Conservation (phyloP, 495 filamentous ascomycete species). For the Aspergillus diversus region DNA sequence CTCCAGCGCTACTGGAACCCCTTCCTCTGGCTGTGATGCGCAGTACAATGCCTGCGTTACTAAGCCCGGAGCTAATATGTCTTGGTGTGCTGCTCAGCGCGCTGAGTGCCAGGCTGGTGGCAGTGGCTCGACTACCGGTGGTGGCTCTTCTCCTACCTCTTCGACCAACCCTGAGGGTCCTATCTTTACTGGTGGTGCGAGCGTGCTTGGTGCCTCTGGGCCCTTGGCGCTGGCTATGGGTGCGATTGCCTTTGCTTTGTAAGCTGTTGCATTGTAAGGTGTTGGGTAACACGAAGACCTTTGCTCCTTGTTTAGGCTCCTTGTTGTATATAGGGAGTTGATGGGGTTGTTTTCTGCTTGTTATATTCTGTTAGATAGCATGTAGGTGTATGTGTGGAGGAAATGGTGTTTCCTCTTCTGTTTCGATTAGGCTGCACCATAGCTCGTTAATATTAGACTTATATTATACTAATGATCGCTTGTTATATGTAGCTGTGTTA, state of each 20-base stretch:
- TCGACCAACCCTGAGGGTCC: not conserved
- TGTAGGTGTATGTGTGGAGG: no score
- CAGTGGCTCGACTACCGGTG: not conserved
- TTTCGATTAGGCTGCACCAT: no score
- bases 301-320: no score
- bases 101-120: not conserved
- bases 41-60: not conserved
- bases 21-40: not conserved
- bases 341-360: no score
- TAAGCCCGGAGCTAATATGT: not conserved
- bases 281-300: no score
- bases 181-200: not conserved
- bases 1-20: not conserved
- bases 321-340: no score
- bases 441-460: no score
- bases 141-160: not conserved
- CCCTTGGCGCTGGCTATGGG: not conserved
- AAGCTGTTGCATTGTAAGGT: no score
- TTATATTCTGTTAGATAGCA: no score
- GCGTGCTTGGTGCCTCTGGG: not conserved
- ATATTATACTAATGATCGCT: no score
- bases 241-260: not conserved
- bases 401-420: no score
- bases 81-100: not conserved
- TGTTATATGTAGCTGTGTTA: no score